Conservation (phyloP, 2,329 filamentous ascomycete species). For the Beauveria medogensis region DNA sequence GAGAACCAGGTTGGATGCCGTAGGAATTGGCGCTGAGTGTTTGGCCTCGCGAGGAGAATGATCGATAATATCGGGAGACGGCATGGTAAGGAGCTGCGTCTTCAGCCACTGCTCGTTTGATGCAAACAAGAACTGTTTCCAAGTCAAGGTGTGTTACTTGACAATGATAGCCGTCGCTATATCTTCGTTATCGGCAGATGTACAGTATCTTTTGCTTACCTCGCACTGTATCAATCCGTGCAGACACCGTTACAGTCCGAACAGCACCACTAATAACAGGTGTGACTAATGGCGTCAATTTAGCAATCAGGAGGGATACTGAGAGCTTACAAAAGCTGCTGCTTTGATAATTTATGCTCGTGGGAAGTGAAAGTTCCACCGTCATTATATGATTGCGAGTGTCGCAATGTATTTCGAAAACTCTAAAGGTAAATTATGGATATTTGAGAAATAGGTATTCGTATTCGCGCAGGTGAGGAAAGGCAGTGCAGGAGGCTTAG, state of each 20-base stretch:
- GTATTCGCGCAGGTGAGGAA: too few relatives aligned
- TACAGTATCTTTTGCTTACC: background rate
- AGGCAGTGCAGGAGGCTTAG: too few relatives aligned
- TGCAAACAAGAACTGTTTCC: background rate
- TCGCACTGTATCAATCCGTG: background rate
- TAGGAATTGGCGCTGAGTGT: conserved; percentile 62
- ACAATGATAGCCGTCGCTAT: background rate
- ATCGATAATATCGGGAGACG: conserved; percentile 51
- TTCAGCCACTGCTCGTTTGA: background rate
- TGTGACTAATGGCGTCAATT: conserved; percentile 3
- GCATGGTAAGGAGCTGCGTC: conserved; percentile 34
- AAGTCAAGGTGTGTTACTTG: background rate
- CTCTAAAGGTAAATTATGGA: too few relatives aligned
- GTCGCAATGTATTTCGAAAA: too few relatives aligned
- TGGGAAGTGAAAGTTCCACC: too few relatives aligned
- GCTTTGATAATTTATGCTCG: too few relatives aligned
- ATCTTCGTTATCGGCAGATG: background rate
- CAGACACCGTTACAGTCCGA: background rate
- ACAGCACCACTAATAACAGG: background rate
- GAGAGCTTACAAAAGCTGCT: background rate
- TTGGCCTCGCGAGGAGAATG: conserved; percentile 82
- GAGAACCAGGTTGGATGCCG: conserved; percentile 82
- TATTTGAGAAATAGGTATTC: too few relatives aligned
- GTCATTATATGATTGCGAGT: too few relatives aligned
- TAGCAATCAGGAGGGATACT: background rate